A percentile compares a stretch with the other conserved stretches of the same genome.
Evolutionary conservation across 2,329 filamentous ascomycete species (phyloP).

Genomic region (Periconia digitata): DNA sequence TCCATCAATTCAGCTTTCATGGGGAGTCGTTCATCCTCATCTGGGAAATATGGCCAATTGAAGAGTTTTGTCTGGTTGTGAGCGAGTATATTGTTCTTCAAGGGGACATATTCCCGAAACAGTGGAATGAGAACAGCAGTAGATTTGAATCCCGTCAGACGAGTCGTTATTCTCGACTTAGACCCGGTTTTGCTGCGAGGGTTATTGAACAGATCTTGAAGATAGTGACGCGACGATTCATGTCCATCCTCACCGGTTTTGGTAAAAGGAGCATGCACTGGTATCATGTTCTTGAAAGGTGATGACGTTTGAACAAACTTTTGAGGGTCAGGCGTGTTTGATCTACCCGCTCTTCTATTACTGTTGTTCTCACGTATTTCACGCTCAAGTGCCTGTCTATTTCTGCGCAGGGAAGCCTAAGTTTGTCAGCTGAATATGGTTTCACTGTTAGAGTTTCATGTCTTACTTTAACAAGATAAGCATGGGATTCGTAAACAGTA

Average conservation of each 20-base stretch:
- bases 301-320: conserved; percentile 20
- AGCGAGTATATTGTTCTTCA: conserved; percentile 46
- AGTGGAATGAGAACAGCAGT: conserved; percentile 30
- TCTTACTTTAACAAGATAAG: conserved; percentile 13
- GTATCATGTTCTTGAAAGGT: conserved; percentile 24
- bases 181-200: conserved; percentile 6
- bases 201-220: conserved; percentile 21
- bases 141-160: conserved; percentile 19
- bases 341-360: neutral
- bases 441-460: neutral
- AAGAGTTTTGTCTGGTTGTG: conserved; percentile 45
- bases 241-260: neutral
- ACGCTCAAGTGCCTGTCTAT: conserved; percentile 24
- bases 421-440: neutral
- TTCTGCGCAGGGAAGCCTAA: conserved; percentile 14
- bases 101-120: conserved; percentile 46
- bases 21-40: conserved; percentile 21
- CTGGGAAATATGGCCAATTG: conserved; percentile 37
- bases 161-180: conserved; percentile 6
- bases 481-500: conserved; percentile 18
- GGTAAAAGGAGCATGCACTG: conserved; percentile 10
- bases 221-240: conserved; percentile 4
- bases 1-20: conserved; percentile 30
- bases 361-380: conserved; percentile 13
- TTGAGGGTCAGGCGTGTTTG: conserved; percentile 4